phyloP scores from a whole-genome alignment of 2,329 filamentous ascomycete species.

The Metarhizium sp. region DNA sequence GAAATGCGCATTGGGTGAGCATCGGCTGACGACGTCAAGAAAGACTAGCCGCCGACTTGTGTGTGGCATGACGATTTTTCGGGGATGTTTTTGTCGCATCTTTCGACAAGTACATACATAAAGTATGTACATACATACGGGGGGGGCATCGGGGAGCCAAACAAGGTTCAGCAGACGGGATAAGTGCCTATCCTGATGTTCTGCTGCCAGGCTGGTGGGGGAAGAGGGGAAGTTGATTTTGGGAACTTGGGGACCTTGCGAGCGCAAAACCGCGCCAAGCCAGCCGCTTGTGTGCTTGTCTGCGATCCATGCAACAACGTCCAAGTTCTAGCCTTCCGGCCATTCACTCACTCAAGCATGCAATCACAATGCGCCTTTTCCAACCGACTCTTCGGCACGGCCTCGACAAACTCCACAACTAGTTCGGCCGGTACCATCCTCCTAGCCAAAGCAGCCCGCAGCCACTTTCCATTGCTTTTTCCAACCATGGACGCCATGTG shows the following conservation, averaged over 20 bases:
- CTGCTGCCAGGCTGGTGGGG: background rate
- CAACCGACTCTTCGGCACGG: background rate
- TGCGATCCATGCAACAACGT: background rate
- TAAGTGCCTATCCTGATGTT: background rate
- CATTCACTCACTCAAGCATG: no score
- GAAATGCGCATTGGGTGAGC: background rate
- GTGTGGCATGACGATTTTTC: background rate
- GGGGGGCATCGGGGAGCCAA: no score
- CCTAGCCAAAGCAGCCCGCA: no score
- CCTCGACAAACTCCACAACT: background rate
- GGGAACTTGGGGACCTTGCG: background rate
- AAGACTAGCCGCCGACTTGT: background rate
- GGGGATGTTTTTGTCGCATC: no score
- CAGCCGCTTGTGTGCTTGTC: background rate
- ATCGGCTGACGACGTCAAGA: background rate
- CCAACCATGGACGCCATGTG: no score
- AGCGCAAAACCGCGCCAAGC: constrained; percentile 9
- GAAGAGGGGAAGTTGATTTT: background rate
- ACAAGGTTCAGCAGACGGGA: no score
- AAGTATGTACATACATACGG: no score
- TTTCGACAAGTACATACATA: no score
- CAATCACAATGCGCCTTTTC: background rate
- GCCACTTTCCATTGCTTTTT: no score
- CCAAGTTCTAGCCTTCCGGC: background rate
- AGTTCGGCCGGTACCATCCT: no score